phyloP scores from a whole-genome alignment of 2,329 filamentous ascomycete species.

The Elsinoe necatrix region DNA sequence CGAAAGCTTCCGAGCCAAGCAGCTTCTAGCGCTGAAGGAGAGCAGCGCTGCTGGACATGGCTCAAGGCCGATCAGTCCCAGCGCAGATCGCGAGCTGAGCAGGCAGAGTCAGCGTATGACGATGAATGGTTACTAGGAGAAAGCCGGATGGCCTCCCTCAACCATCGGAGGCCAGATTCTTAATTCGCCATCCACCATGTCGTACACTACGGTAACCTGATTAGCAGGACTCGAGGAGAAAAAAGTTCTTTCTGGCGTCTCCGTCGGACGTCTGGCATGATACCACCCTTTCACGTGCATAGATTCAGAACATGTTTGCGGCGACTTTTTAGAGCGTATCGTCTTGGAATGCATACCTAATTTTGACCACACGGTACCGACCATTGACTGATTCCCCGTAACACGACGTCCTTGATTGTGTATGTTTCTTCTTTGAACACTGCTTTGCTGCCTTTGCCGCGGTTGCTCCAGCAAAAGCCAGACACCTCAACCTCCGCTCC shows the following conservation, averaged over 20 bases:
- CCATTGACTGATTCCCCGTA: no score
- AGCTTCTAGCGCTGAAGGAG: conserved; percentile 95
- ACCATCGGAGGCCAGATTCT: not conserved
- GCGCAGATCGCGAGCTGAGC: conserved; percentile 92
- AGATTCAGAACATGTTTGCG: conserved; percentile 11
- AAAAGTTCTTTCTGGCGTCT: conserved; percentile 8
- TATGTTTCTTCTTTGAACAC: not conserved
- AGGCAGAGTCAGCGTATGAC: conserved; percentile 94
- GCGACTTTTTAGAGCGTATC: conserved; percentile 11
- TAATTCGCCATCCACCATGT: not conserved
- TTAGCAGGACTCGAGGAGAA: not conserved
- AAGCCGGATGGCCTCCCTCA: not conserved
- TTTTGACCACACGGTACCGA: no score
- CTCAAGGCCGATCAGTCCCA: conserved; percentile 88
- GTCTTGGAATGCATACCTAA: conserved; percentile 9
- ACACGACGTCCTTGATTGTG: no score
- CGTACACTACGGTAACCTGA: not conserved
- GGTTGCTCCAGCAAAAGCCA: not conserved
- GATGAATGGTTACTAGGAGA: conserved; percentile 89
- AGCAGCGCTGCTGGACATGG: conserved; percentile 77
- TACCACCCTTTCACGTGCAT: conserved; percentile 13
- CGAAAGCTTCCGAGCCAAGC: conserved; percentile 99
- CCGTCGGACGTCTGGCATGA: conserved; percentile 11
- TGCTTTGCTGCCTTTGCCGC: not conserved
- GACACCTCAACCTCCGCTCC: not conserved